Percentiles rank a stretch among this genome's conserved stretches.
Evolutionary conservation across 2,329 filamentous ascomycete genomes (phyloP).

Genomic region (Lasiodiplodia hormozganensis): DNA sequence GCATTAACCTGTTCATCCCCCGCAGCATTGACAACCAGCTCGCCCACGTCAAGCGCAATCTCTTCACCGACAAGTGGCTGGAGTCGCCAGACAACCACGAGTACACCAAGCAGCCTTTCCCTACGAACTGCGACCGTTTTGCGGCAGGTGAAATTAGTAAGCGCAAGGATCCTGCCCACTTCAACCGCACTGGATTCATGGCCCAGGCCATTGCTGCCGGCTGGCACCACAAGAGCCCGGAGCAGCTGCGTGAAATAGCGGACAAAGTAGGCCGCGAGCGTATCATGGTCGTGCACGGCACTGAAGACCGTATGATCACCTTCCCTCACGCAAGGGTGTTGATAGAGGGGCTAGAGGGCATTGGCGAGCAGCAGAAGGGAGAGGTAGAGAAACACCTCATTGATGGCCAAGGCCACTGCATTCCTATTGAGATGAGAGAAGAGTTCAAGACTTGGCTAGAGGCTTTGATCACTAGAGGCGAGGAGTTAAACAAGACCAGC

Average conservation of each 20-base stretch:
- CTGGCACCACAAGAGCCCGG: conserved; percentile 76
- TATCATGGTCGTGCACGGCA: conserved; percentile 81
- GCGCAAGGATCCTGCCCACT: conserved; percentile 65
- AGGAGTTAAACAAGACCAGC: conserved; percentile 49
- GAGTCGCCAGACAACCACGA: conserved; percentile 61
- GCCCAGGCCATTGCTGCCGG: conserved; percentile 79
- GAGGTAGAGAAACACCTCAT: conserved; percentile 64
- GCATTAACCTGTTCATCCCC: conserved; percentile 66
- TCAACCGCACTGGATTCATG: conserved; percentile 72
- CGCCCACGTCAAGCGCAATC: conserved; percentile 66
- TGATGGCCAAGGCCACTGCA: conserved; percentile 78
- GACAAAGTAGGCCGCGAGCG: conserved; percentile 74
- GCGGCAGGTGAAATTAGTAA: conserved; percentile 81
- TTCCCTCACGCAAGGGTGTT: conserved; percentile 73
- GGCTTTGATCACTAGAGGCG: conserved; percentile 61
- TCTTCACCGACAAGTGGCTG: conserved; percentile 73
- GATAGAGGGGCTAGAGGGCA: conserved; percentile 61
- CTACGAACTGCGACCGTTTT: conserved; percentile 81
- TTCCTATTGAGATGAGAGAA: conserved; percentile 71
- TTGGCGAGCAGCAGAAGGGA: conserved; percentile 47
- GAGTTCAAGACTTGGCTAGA: conserved; percentile 73
- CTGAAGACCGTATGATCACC: conserved; percentile 77
- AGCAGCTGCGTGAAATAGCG: conserved; percentile 70
- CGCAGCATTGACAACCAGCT: conserved; percentile 73
- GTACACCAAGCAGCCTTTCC: conserved; percentile 60